Evolutionary conservation across 768 basidiomycete genomes (phyloP).

Genomic region (Pulveroboletus sp.): DNA sequence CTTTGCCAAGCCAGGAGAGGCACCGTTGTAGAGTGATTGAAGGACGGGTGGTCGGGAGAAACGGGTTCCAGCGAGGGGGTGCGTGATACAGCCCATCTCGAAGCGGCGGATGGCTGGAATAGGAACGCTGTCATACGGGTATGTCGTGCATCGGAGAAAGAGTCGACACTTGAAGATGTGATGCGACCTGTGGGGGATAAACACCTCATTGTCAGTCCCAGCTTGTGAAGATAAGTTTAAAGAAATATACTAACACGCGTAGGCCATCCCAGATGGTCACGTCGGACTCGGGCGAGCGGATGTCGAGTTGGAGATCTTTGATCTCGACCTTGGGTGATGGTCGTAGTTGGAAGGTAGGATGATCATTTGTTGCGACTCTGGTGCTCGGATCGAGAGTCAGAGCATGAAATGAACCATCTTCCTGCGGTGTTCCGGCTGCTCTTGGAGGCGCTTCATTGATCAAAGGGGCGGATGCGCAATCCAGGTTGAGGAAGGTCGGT

Average conservation of each 20-base stretch:
- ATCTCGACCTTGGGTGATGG: neutral
- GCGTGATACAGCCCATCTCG: slow-evolving; percentile 22
- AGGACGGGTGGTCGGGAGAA: slow-evolving; percentile 7
- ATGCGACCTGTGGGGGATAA: slow-evolving; percentile 6
- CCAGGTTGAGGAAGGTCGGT: neutral
- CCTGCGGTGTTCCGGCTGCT: neutral
- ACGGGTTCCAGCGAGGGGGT: slow-evolving; percentile 1
- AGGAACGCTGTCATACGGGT: slow-evolving; percentile 6
- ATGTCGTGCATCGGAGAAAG: slow-evolving; percentile 16
- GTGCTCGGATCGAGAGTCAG: neutral
- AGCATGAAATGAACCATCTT: neutral
- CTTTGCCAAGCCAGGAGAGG: neutral
- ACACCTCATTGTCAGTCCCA: neutral
- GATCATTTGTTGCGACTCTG: neutral
- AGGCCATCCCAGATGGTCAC: slow-evolving; percentile 27
- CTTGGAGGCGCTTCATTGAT: neutral
- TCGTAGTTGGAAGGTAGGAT: neutral
- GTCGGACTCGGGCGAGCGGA: slow-evolving; percentile 10
- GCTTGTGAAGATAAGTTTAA: neutral
- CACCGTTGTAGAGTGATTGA: slow-evolving; percentile 15
- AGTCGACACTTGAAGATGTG: slow-evolving; percentile 25
- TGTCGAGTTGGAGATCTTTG: slow-evolving; percentile 15
- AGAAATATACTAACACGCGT: slow-evolving; percentile 14
- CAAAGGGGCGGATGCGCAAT: neutral
- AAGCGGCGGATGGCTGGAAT: slow-evolving; percentile 12